Conservation (phyloP, 768 basidiomycete genomes). For the Rhizopogon roseolus region DNA sequence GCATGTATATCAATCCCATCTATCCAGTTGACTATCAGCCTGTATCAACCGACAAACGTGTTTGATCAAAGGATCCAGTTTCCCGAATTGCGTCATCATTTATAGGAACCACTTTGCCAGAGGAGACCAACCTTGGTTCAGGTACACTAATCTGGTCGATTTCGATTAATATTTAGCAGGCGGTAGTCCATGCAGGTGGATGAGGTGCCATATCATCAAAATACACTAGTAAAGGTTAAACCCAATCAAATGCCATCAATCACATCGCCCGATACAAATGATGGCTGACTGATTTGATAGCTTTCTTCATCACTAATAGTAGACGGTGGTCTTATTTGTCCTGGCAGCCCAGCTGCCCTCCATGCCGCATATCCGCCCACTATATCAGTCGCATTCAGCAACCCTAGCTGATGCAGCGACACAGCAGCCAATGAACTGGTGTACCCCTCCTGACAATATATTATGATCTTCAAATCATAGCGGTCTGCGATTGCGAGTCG, state of each 20-base stretch:
- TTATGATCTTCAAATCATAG: constrained; percentile 69
- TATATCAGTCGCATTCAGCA: constrained; percentile 73
- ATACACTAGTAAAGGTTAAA: not conserved
- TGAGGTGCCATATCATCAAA: too few species aligned
- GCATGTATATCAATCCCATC: too few species aligned
- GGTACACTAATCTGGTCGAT: too few species aligned
- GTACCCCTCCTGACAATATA: constrained; percentile 73
- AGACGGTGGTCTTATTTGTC: constrained; percentile 32
- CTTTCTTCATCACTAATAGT: constrained; percentile 24
- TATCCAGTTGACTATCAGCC: too few species aligned
- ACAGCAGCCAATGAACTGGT: constrained; percentile 71
- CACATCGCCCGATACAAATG: constrained; percentile 15
- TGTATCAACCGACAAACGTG: not conserved
- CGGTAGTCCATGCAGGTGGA: too few species aligned
- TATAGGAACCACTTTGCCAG: too few species aligned
- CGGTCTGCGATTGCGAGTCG: constrained; percentile 65
- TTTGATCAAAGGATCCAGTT: not conserved
- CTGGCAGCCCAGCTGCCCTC: constrained; percentile 64
- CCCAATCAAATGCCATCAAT: not conserved
- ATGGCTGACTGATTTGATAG: constrained; percentile 25
- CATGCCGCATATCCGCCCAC: constrained; percentile 72
- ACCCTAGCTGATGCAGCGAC: constrained; percentile 62
- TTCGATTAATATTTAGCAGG: too few species aligned
- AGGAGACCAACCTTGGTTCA: too few species aligned
- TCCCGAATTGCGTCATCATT: too few species aligned